These are phyloP conservation scores for Plasmodium fragile DNA, from an alignment of 169 alveolate genomes.

Conservation along the genomic window DNA sequence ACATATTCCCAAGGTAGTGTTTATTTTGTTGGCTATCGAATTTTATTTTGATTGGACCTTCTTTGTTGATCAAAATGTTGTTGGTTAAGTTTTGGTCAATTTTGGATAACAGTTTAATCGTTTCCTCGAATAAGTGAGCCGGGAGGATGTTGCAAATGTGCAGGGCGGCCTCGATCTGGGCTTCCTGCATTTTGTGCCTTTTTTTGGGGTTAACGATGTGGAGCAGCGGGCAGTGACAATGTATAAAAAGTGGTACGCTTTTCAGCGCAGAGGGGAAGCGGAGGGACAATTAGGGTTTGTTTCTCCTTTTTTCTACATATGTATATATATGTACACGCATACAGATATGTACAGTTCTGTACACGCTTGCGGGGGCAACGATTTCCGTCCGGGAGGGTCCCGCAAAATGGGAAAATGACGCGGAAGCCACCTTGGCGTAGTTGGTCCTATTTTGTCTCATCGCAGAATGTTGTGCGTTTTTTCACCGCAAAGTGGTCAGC, in stretches of 20 bases:
- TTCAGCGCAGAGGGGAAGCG: background rate
- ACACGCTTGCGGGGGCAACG: background rate
- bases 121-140: conserved; percentile 52
- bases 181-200: conserved; percentile 9
- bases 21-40: conserved; percentile 56
- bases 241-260: background rate
- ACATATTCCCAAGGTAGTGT: conserved; percentile 61
- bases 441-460: background rate
- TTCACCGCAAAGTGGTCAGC: background rate
- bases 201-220: background rate
- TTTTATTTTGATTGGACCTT: conserved; percentile 57
- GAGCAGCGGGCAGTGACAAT: background rate
- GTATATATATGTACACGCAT: background rate
- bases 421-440: background rate
- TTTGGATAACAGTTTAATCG: conserved; percentile 34
- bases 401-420: background rate
- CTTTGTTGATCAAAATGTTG: conserved; percentile 58
- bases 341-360: background rate
- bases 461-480: background rate
- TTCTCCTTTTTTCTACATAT: background rate
- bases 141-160: conserved; percentile 43
- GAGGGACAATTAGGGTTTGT: background rate
- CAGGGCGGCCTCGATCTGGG: conserved; percentile 45
- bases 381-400: background rate
- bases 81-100: conserved; percentile 58